phyloP scores from a whole-genome alignment of 176 grass and related monocot species.

The Carex scoparia region DNA sequence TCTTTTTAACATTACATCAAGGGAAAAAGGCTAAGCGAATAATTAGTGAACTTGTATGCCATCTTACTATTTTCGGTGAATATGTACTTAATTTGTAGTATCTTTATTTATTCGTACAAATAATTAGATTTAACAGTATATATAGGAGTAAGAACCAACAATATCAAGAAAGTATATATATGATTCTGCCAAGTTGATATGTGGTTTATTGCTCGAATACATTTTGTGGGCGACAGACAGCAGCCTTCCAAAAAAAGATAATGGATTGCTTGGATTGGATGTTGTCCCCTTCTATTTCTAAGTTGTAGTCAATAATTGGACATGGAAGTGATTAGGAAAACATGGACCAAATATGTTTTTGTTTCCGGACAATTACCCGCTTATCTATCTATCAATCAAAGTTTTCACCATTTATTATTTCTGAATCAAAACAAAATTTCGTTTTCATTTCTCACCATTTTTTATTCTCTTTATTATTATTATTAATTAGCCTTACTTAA shows the following conservation, averaged over 20 bases:
- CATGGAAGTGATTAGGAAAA: background rate
- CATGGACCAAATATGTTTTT: background rate
- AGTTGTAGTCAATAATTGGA: background rate
- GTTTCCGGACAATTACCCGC: background rate
- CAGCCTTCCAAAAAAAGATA: background rate
- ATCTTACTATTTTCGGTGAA: too few relatives aligned
- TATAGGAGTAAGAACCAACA: too few relatives aligned
- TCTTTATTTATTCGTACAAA: too few relatives aligned
- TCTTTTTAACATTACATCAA: background rate
- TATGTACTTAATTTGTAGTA: too few relatives aligned
- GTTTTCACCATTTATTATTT: background rate
- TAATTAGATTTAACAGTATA: too few relatives aligned
- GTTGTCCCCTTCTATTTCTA: background rate
- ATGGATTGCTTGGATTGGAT: background rate
- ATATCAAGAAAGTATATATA: too few relatives aligned
- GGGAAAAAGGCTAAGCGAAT: background rate
- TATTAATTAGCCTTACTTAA: background rate
- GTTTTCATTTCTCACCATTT: background rate
- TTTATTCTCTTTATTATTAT: background rate
- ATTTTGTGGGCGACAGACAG: background rate
- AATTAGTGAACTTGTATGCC: too few relatives aligned
- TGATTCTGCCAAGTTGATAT: too few relatives aligned
- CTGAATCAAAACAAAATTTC: background rate
- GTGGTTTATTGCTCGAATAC: too few relatives aligned
- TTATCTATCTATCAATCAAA: background rate